Percentiles rank a stretch among this genome's conserved stretches.
Evolutionary conservation across 108 stramenopile genomes (phyloP).

Genomic region (Skeletonema grethae): DNA sequence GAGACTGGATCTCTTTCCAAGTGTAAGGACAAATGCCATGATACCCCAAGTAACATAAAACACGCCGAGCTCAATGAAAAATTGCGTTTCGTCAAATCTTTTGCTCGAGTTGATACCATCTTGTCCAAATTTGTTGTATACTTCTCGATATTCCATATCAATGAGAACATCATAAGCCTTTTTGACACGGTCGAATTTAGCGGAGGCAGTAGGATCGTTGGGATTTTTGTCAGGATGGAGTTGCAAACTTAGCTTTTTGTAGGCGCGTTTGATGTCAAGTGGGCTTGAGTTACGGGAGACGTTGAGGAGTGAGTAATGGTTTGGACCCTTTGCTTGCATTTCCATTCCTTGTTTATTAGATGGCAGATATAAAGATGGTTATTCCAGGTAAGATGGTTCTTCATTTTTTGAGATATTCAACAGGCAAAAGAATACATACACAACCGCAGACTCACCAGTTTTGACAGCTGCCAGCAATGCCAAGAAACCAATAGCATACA

Average conservation of each 20-base stretch:
- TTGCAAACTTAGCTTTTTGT: conserved; percentile 91
- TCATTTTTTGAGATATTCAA: background rate
- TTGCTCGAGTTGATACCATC: conserved; percentile 90
- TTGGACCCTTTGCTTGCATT: conserved; percentile 88
- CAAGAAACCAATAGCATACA: conserved; percentile 96
- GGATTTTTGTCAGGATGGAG: conserved; percentile 98
- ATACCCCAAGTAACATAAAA: conserved; percentile 96
- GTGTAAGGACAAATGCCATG: conserved; percentile 92
- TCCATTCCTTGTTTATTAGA: conserved; percentile 64
- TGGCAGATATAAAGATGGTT: background rate
- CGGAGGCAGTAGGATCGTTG: conserved; percentile 83
- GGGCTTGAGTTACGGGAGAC: conserved; percentile 86
- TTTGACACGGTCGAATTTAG: conserved; percentile 90
- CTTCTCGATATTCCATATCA: conserved; percentile 93
- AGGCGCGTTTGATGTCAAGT: conserved; percentile 95
- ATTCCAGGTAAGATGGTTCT: background rate
- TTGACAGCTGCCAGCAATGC: conserved; percentile 88
- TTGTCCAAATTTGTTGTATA: conserved; percentile 97
- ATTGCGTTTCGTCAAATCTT: conserved; percentile 82
- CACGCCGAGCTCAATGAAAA: conserved; percentile 87
- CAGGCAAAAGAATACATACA: background rate
- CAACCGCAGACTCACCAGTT: conserved; percentile 70
- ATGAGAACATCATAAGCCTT: conserved; percentile 94
- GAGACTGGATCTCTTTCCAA: conserved; percentile 86
- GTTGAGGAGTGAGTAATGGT: conserved; percentile 84